Percentiles rank a stretch among this genome's conserved stretches.
Conservation (phyloP, 371 early-diverging fungal genomes). For the Umbelopsis sp. region DNA sequence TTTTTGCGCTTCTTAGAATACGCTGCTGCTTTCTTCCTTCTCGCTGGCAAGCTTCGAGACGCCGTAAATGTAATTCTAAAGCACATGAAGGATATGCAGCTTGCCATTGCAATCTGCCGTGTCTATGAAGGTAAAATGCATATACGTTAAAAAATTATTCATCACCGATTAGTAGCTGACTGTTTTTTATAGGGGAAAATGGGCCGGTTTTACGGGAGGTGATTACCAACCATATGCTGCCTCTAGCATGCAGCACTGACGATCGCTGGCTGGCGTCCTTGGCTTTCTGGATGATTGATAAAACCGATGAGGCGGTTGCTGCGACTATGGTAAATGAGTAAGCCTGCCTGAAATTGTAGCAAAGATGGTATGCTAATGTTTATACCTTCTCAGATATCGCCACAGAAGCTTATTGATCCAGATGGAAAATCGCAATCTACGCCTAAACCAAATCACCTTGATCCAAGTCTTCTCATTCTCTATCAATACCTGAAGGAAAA, state of each 20-base stretch:
- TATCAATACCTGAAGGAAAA: slow-evolving; percentile 68
- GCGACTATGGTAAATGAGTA: slow-evolving; percentile 56
- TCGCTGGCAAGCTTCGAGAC: slow-evolving; percentile 85
- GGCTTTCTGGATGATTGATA: slow-evolving; percentile 64
- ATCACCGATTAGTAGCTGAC: neutral
- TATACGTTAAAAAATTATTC: neutral
- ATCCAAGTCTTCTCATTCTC: slow-evolving; percentile 81
- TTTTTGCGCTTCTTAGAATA: slow-evolving; percentile 58
- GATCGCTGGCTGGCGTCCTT: slow-evolving; percentile 83
- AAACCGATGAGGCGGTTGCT: slow-evolving; percentile 66
- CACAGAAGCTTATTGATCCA: neutral
- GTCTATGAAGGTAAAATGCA: slow-evolving; percentile 77
- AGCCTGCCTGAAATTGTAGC: too few relatives aligned
- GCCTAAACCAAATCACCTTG: slow-evolving; percentile 35
- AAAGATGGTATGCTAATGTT: neutral
- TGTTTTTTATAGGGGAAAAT: slow-evolving; percentile 54
- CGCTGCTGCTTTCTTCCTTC: slow-evolving; percentile 94
- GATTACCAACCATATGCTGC: slow-evolving; percentile 44
- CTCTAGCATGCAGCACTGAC: slow-evolving; percentile 39
- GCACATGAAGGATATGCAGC: slow-evolving; percentile 86
- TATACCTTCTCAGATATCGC: neutral
- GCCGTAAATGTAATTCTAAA: slow-evolving; percentile 91
- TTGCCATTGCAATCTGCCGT: slow-evolving; percentile 90
- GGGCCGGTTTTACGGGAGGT: slow-evolving; percentile 64
- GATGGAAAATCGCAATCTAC: neutral